A percentile compares a stretch with the other conserved stretches of the same genome.
Conservation (phyloP, 1,284 basidiomycete species). For the Irpex sp. region DNA sequence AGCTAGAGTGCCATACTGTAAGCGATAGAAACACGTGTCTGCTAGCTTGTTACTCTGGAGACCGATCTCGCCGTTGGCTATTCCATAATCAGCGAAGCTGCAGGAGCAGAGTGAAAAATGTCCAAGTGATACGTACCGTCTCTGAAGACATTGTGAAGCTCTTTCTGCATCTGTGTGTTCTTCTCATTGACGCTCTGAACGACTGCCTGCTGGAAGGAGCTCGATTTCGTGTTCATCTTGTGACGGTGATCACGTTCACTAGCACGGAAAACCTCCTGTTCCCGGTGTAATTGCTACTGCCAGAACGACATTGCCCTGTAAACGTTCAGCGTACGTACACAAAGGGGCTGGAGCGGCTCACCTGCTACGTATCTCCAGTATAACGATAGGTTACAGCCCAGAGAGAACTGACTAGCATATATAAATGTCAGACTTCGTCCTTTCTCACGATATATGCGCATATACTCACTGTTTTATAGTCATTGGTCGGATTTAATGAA, state of each 20-base stretch:
- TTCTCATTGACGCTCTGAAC: constrained; percentile 76
- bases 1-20: background rate
- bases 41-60: constrained; percentile 63
- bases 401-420: constrained; percentile 69
- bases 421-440: no score
- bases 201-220: constrained; percentile 79
- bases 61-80: constrained; percentile 76
- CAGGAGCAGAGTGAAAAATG: no score
- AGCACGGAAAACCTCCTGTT: constrained; percentile 49
- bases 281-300: constrained; percentile 85
- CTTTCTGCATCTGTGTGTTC: constrained; percentile 75
- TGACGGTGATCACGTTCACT: background rate
- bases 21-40: constrained; percentile 35
- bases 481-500: constrained; percentile 77
- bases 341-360: constrained; percentile 24
- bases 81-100: background rate
- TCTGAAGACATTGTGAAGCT: constrained; percentile 74
- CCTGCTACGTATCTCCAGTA: constrained; percentile 80
- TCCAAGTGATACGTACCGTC: constrained; percentile 48
- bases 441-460: constrained; percentile 13
- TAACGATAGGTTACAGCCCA: constrained; percentile 68
- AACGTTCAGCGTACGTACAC: background rate
- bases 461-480: constrained; percentile 72
- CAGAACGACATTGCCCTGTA: constrained; percentile 77
- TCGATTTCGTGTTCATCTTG: constrained; percentile 24